These are phyloP conservation scores for Myxozyma sirexii DNA, from an alignment of 805 yeast genomes.

Conservation along the genomic window DNA sequence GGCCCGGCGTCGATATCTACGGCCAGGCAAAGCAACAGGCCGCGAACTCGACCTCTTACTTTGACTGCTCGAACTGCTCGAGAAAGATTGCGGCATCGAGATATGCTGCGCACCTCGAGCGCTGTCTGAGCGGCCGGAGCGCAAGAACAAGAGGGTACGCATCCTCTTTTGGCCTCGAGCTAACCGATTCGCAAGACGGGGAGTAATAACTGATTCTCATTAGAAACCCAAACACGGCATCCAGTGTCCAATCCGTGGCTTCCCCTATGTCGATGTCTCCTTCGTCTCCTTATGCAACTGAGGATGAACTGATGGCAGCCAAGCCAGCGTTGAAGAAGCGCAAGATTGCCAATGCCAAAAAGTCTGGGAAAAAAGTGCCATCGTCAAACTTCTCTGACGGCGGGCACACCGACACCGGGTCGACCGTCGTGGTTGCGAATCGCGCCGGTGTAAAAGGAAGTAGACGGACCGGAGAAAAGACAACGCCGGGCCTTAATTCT, in stretches of 20 bases:
- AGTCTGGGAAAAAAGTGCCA: constrained; percentile 6
- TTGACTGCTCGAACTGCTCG: constrained; percentile 77
- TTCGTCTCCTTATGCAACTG: constrained; percentile 33
- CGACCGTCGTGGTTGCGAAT: neutral
- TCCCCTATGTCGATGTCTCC: constrained; percentile 34
- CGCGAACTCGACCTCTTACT: constrained; percentile 51
- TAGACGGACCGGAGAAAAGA: constrained; percentile 17
- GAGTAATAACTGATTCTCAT: neutral
- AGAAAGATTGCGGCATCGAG: constrained; percentile 88
- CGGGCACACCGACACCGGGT: constrained; percentile 7
- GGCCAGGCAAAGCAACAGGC: constrained; percentile 52
- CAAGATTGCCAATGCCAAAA: constrained; percentile 13
- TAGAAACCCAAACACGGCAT: constrained; percentile 19
- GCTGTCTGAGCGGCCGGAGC: constrained; percentile 76
- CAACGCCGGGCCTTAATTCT: constrained; percentile 14
- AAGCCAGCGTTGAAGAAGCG: constrained; percentile 20
- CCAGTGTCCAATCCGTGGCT: constrained; percentile 16
- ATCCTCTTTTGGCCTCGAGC: neutral
- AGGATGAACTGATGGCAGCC: constrained; percentile 26
- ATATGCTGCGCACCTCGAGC: constrained; percentile 89
- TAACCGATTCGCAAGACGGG: neutral
- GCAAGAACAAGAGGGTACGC: constrained; percentile 26
- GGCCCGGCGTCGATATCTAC: constrained; percentile 47
- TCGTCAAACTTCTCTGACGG: neutral
- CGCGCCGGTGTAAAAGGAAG: neutral